Base-by-base conservation (phyloP, 176 grass and related monocot genomes). In the Olyra latifolia region DNA sequence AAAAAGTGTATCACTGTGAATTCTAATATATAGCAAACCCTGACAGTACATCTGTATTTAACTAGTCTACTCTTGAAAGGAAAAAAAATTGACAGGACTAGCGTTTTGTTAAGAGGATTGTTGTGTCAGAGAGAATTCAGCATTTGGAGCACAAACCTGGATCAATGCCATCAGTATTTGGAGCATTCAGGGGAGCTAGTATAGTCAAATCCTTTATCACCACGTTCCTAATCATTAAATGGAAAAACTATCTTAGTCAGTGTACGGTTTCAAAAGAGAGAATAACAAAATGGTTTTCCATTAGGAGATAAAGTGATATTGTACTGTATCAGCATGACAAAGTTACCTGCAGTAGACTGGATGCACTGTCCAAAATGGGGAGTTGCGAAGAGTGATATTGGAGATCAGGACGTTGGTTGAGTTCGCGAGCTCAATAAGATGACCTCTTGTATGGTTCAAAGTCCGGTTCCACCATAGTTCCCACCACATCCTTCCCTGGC, bases 311-410 rank as follows among this genome's bases (percentile, higher is more conserved):
- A 17, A 83, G 45, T 20, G 24, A 64, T 3, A 71, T n/a, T 40
- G 28, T 6, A 39, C 41, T 48, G 16, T 9, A 55, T 35, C 46
- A 71, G 16, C 58, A 70, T 63, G 44, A n/a, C 15, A 72, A 57
- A 74, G 32, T 38, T 42, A 98, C 95, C 95, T 98, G 92, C 95
- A 93, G 55, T 93, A 98, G 65, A 98, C 90, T 4, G 90, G 95
- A 83, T 98, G 95, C 27, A 98, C 91, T 72, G 92, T 98, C 95
- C 95, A 98, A 86, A 98, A 98, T 44, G 95, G 95, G 39, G 92
- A 98, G 84, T 98, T 98, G 15, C 80, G 62, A 35, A 98, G 83
- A 40, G 89, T 98, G 71, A 92, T 29, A 64, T 89, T 84, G 25
- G 90, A 98, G 52, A 98, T 89, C 41, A 91, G 75, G 69, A 94